Base-by-base conservation (phyloP, 306 rosid genomes). In the Sphenostylis stenocarpa region DNA sequence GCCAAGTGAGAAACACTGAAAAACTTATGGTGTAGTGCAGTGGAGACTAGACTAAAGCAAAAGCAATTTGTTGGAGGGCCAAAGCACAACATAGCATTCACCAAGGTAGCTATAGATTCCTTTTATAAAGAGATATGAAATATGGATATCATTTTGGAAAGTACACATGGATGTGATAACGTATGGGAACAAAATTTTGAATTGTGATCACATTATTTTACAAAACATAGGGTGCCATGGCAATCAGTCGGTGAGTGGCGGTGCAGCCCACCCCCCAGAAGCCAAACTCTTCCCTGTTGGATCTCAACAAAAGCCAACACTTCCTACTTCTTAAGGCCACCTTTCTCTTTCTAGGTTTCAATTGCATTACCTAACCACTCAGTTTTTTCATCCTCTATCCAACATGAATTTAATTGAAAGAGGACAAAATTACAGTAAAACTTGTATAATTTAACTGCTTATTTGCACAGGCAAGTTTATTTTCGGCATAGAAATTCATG, bases 41-140 rank as follows among this genome's bases (percentile, higher is more conserved):
- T 79, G 71, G 29, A 57, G 73, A 82, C 83, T 75, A 79, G 74
- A 79, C 78, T 63, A 80, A 85, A 85, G 86, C 70, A 82, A 85
- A 85, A 85, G 86, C 73, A 78, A 75, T 28, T 70, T 85, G 69
- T 63, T 85, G 70, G 73, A 82, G 84, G 80, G 83, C 77, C 88
- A 78, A 81, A 74, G 79, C 84, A 81, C 63, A 81, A 38, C 80
- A 62, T 77, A 81, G 29, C 80, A 62, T 77, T 69, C 29, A 69
- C 83, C 48, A 26, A 76, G 79, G 79, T 75, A 76, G 69, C 77
- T 17, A 72, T 65, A 56, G 84, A 84, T 88, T 84, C 85, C 79
- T 77, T 79, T 73, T 0, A 49, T 15, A 73, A 75, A 24, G 28
- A 75, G 56, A 64, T 2, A 24, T 69, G 43, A 81, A 85, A 70